Conservation (phyloP, 2,329 filamentous ascomycete genomes). For the Alternaria sp. region DNA sequence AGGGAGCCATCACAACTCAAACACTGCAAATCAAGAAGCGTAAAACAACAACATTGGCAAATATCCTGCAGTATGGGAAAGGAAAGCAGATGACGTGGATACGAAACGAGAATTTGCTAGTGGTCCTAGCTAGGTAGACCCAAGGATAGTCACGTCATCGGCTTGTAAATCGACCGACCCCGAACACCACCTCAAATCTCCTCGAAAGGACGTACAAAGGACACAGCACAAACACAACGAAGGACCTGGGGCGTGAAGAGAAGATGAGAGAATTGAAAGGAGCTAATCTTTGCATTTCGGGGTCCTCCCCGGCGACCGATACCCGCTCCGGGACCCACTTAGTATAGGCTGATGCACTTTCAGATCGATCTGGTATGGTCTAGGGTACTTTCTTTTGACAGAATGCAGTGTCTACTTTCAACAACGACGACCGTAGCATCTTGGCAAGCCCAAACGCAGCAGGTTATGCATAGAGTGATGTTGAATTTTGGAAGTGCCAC, state of each 20-base stretch:
- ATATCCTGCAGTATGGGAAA: too few species aligned
- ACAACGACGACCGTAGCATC: neutral
- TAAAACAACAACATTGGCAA: too few species aligned
- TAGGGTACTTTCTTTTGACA: neutral
- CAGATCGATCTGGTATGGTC: neutral
- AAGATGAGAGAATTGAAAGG: neutral
- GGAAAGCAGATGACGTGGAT: too few species aligned
- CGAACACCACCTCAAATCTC: neutral
- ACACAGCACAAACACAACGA: neutral
- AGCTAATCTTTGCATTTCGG: neutral
- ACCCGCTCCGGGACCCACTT: slow-evolving; percentile 1
- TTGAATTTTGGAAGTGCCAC: neutral
- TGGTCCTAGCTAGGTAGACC: neutral
- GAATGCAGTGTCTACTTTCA: neutral
- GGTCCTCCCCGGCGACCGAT: neutral
- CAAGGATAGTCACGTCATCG: neutral
- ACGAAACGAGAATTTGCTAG: too few species aligned
- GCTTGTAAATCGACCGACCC: neutral
- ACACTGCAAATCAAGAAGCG: too few species aligned
- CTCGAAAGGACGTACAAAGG: neutral
- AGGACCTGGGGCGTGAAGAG: neutral
- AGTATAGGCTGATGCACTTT: neutral
- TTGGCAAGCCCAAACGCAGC: neutral
- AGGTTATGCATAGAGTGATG: neutral
- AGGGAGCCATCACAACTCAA: too few species aligned